These are phyloP conservation scores for Diaporthe eres DNA, from an alignment of 2,329 filamentous ascomycete species.

Conservation along the genomic window DNA sequence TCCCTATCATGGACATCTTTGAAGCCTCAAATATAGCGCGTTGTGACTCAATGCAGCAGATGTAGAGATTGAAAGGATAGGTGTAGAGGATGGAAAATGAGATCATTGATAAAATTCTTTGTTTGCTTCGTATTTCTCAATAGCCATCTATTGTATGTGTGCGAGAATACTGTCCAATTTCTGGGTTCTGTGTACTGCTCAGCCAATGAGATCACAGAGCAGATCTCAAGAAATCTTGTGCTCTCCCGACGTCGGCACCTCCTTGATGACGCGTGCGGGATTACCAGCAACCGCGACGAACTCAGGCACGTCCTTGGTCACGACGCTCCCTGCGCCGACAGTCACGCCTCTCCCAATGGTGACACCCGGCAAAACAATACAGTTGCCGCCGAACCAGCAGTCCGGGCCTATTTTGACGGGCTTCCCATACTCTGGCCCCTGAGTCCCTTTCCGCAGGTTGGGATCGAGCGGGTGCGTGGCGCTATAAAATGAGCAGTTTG, in stretches of 20 bases:
- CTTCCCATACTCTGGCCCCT: neutral
- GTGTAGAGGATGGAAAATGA: neutral
- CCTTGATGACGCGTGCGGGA: neutral
- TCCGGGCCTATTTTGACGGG: neutral
- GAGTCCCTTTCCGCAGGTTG: neutral
- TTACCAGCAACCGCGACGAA: neutral
- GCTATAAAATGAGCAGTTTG: neutral
- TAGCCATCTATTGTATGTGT: neutral
- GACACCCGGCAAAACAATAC: conserved; percentile 1
- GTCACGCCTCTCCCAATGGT: neutral
- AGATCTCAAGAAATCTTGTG: neutral
- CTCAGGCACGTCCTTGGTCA: neutral
- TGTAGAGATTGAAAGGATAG: neutral
- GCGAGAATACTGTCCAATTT: too few species aligned
- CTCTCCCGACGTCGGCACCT: conserved; percentile 1
- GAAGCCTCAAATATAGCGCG: neutral
- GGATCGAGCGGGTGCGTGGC: neutral
- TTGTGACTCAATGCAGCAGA: neutral
- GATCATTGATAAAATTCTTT: neutral
- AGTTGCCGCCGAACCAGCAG: conserved; percentile 7
- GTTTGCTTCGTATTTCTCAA: neutral
- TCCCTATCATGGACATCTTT: neutral
- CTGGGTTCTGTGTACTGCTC: neutral
- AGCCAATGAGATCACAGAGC: neutral
- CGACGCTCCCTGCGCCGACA: conserved; percentile 2